Evolutionary conservation across 495 filamentous ascomycete genomes (phyloP).

Genomic region (Choiromyces venosus): DNA sequence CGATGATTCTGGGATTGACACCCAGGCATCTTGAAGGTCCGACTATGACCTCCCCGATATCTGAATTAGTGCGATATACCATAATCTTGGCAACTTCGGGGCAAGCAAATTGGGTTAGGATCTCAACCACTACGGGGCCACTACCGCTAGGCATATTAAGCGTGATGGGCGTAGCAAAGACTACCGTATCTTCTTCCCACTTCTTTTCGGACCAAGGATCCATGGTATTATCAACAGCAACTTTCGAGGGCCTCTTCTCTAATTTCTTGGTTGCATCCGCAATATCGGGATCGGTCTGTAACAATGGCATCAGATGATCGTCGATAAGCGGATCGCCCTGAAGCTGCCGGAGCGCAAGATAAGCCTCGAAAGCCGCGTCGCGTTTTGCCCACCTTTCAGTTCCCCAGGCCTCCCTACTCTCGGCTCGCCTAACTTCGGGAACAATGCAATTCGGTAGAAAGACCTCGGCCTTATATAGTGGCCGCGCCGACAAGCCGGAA

Average conservation of each 20-base stretch:
- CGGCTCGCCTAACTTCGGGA: constrained; percentile 53
- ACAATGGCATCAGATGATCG: constrained; percentile 67
- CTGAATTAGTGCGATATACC: constrained; percentile 48
- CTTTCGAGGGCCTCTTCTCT: constrained; percentile 49
- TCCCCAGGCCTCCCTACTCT: constrained; percentile 55
- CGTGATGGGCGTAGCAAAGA: constrained; percentile 25
- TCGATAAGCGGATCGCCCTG: constrained; percentile 57
- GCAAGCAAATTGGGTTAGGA: constrained; percentile 44
- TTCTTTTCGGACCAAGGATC: constrained; percentile 55
- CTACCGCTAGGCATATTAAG: constrained; percentile 19
- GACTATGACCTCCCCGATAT: constrained; percentile 26
- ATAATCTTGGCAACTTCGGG: constrained; percentile 41
- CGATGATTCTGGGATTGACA: constrained; percentile 21
- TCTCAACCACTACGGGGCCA: constrained; percentile 30
- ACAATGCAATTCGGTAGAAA: constrained; percentile 68
- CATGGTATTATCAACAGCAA: constrained; percentile 53
- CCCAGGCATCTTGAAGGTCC: constrained; percentile 23
- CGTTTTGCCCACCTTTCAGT: constrained; percentile 71
- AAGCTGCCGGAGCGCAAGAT: constrained; percentile 60
- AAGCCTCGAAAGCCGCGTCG: constrained; percentile 82
- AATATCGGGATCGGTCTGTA: constrained; percentile 41
- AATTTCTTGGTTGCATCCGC: constrained; percentile 39
- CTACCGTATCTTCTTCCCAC: constrained; percentile 28
- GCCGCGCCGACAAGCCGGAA: constrained; percentile 29
- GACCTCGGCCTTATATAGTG: constrained; percentile 51